Evolutionary conservation across 768 basidiomycete genomes (phyloP), one percentile per base, ranked within the genome.

Genomic region (Austroboletus festivus): DNA sequence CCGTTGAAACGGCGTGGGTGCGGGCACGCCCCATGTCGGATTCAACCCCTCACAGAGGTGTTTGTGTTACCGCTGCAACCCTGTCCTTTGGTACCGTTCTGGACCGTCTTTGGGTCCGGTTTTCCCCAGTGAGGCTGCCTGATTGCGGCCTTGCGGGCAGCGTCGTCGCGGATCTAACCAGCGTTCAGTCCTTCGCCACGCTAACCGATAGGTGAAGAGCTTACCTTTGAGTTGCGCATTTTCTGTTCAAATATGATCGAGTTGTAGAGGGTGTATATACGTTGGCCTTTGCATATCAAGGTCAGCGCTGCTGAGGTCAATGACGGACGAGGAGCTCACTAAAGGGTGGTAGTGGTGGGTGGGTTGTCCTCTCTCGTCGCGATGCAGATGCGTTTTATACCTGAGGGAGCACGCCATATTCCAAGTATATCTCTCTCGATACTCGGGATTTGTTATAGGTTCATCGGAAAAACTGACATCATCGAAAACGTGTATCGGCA

Each of bases 71-170:
- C 4, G 18, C 28, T 15, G 21, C 45, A 38, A 16, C 12, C 13
- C n/a, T 12, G 33, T 20, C 38, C 46, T 10, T 42, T 50, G 10
- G 31, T 42, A 2, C 20, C 31, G 9, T 8, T 0, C 0, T 22
- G 24, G 21, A 19, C 44, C 20, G 22, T 1, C 0, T 0, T 28
- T 1, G 3, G 5, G 0, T 44, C 21, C 0, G 1, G 1, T 15
- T 44, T 55, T 0, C 53, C 62, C 40, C 51, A 45, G 15, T 52
- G 60, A 12, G 51, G 53, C 15, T 51, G 49, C n/a, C 57, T 65
- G 44, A 50, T 44, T 5, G 44, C 38, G 7, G 24, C 23, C 13
- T 21, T 45, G 31, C 5, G 5, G 23, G 48, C 39, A 6, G 30
- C 16, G 23, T 28, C 8, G 18, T 28, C 23, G 3, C 3, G 26